These are phyloP conservation scores for Pseudogymnoascus sp. DNA, from an alignment of 2,329 filamentous ascomycete species.

Conservation along the genomic window DNA sequence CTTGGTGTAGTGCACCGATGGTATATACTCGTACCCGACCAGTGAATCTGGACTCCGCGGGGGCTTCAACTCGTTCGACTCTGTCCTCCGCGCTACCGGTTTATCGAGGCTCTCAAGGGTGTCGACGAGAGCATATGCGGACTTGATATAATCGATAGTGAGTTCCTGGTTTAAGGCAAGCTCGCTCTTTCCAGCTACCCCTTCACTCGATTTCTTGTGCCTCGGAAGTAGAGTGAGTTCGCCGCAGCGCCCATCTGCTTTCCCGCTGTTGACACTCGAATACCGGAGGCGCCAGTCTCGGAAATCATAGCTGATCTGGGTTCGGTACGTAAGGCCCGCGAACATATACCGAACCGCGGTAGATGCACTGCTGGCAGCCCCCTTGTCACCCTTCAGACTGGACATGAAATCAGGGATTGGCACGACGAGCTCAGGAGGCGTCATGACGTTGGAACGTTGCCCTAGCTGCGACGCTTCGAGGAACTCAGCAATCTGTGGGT, in stretches of 20 bases:
- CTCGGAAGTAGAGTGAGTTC: neutral
- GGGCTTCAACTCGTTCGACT: neutral
- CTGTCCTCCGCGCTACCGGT: neutral
- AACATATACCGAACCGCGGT: slow-evolving; percentile 27
- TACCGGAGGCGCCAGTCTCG: slow-evolving; percentile 21
- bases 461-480: slow-evolving; percentile 17
- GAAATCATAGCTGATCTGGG: slow-evolving; percentile 18
- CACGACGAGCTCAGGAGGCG: slow-evolving; percentile 21
- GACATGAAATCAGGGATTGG: slow-evolving; percentile 21
- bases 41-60: neutral
- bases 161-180: neutral
- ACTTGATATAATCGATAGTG: neutral
- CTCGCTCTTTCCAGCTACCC: neutral
- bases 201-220: neutral
- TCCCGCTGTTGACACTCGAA: slow-evolving; percentile 24
- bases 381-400: neutral
- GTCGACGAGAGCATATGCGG: neutral
- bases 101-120: neutral
- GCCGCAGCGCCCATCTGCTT: slow-evolving; percentile 20
- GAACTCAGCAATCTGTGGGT: slow-evolving; percentile 15
- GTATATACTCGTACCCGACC: slow-evolving; percentile 1
- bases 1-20: neutral
- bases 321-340: slow-evolving; percentile 22
- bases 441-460: slow-evolving; percentile 15
- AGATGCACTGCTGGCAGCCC: neutral